These are phyloP conservation scores for Noccaea bulbosa DNA, from an alignment of 345 rosid genomes.

Conservation along the genomic window DNA sequence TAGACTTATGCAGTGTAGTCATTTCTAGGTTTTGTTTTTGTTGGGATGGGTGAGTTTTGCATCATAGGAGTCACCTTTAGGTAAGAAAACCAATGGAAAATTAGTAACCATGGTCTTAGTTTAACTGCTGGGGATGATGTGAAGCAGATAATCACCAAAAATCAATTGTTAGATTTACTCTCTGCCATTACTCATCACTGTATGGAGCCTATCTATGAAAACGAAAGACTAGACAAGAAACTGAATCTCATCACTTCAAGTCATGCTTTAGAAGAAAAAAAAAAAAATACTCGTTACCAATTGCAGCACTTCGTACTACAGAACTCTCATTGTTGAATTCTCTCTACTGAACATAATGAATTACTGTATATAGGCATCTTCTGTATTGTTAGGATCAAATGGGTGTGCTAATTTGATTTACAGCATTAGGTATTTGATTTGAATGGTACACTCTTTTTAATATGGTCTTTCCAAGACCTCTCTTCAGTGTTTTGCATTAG, in stretches of 20 bases:
- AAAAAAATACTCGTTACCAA: neutral
- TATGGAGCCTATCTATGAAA: neutral
- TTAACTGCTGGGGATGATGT: conserved; percentile 87
- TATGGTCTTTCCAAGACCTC: neutral
- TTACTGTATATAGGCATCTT: neutral
- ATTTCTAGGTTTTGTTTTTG: neutral
- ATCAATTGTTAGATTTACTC: conserved; percentile 57
- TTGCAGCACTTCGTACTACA: neutral
- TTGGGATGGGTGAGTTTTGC: neutral
- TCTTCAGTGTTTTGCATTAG: neutral
- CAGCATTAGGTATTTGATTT: too few relatives aligned
- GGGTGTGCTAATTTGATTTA: neutral
- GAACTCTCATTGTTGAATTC: neutral
- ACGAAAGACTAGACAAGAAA: conserved; percentile 12
- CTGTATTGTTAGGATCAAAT: neutral
- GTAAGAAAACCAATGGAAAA: conserved; percentile 3
- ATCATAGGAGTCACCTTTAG: neutral
- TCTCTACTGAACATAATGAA: conserved; percentile 17
- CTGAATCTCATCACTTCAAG: neutral
- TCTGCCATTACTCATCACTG: conserved; percentile 10
- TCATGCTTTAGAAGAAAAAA: neutral
- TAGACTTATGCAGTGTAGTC: neutral
- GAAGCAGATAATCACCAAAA: conserved; percentile 66
- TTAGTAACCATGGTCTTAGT: conserved; percentile 52
- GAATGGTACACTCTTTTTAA: neutral